Percentiles rank a stretch among this genome's conserved stretches.
These are phyloP conservation scores for Macrophomina pseudophaseolina DNA, from an alignment of 2,329 filamentous ascomycete species.

Conservation along the genomic window DNA sequence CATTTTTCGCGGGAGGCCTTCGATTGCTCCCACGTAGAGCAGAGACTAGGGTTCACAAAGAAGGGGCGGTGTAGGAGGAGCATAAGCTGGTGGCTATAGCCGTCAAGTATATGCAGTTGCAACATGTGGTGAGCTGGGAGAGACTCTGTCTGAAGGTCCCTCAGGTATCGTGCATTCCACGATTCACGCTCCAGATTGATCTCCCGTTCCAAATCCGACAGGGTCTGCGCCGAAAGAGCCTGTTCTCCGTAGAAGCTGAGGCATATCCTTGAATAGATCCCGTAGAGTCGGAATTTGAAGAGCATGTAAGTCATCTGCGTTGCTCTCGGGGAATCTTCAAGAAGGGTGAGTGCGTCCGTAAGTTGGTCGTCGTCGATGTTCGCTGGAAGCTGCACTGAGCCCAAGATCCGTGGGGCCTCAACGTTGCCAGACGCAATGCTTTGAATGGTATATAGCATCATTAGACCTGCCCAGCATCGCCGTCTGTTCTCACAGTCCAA, in stretches of 20 bases:
- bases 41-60: neutral
- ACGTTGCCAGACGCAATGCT: slow-evolving; percentile 45
- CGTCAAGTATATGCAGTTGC: slow-evolving; percentile 16
- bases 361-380: neutral
- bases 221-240: neutral
- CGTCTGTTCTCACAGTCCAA: slow-evolving; percentile 48
- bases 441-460: slow-evolving; percentile 49
- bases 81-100: slow-evolving; percentile 18
- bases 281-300: slow-evolving; percentile 13
- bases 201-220: neutral
- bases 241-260: neutral
- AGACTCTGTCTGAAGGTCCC: neutral
- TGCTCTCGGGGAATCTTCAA: neutral
- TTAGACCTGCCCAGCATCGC: slow-evolving; percentile 47
- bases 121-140: neutral
- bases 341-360: neutral
- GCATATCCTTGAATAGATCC: slow-evolving; percentile 11
- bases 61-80: slow-evolving; percentile 7
- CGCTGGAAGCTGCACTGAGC: slow-evolving; percentile 32
- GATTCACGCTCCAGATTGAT: neutral
- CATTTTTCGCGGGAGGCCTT: neutral
- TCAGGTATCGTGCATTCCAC: neutral
- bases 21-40: neutral
- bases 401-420: slow-evolving; percentile 35
- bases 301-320: slow-evolving; percentile 25